phyloP scores from a whole-genome alignment of 768 basidiomycete genomes.

The Tubosaeta sp. region DNA sequence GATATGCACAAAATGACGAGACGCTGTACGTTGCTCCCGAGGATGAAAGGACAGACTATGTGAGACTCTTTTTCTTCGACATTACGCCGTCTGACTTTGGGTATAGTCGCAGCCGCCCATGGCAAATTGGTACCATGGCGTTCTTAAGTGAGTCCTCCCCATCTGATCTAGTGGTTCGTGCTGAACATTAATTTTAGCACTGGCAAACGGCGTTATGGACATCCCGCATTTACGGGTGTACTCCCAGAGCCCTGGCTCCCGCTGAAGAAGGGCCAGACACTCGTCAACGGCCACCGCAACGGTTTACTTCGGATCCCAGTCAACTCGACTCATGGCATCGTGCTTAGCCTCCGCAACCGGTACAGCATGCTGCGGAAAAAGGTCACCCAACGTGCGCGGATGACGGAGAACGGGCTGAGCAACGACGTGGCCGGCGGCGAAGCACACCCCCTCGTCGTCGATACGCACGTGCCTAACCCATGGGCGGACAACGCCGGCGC shows the following conservation, averaged over 20 bases:
- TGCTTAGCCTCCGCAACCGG: slow-evolving; percentile 76
- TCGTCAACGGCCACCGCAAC: slow-evolving; percentile 49
- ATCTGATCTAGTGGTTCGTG: neutral
- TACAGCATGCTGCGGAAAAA: slow-evolving; percentile 49
- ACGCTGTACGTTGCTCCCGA: slow-evolving; percentile 94
- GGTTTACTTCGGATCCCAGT: slow-evolving; percentile 35
- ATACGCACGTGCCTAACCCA: slow-evolving; percentile 43
- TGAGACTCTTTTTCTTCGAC: slow-evolving; percentile 28
- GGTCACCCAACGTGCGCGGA: slow-evolving; percentile 12
- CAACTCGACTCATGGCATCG: slow-evolving; percentile 61
- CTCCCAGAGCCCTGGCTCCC: slow-evolving; percentile 95
- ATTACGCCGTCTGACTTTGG: slow-evolving; percentile 6
- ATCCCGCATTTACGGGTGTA: slow-evolving; percentile 91
- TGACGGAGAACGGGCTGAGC: slow-evolving; percentile 7
- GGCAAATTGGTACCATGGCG: slow-evolving; percentile 91
- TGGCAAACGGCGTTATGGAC: slow-evolving; percentile 91
- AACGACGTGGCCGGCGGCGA: slow-evolving; percentile 1
- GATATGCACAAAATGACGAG: slow-evolving; percentile 93
- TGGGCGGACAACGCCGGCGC: slow-evolving; percentile 49
- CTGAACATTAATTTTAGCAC: slow-evolving; percentile 48
- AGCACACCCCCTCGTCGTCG: slow-evolving; percentile 22
- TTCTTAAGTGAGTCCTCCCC: slow-evolving; percentile 61
- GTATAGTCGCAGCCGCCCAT: slow-evolving; percentile 90
- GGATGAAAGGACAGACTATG: slow-evolving; percentile 89
- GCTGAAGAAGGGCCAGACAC: slow-evolving; percentile 73